Evolutionary conservation across 495 filamentous ascomycete genomes (phyloP), one percentile per base, ranked within the genome.

Genomic region (Aeminium ludgeri): DNA sequence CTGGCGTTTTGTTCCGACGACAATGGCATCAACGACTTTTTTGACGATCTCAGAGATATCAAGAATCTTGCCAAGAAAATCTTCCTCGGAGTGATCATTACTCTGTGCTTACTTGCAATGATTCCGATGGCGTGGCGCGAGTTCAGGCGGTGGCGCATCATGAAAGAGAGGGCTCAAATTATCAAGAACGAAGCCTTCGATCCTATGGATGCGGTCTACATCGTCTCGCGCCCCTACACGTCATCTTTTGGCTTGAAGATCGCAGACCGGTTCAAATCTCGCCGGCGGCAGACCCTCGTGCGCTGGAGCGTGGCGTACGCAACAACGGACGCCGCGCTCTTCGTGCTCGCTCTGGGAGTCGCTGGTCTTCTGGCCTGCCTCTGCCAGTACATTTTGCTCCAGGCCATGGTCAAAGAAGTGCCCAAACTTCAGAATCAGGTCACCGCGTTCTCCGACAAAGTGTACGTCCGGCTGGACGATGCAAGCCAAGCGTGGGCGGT

Each of bases 251-350:
- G 89, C 20, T 72, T 93, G 54, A 77, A 72, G 60, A 50, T 79
- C 11, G 76, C 84, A n/a, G 65, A 66, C 11, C 63, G 61, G n/a
- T 78, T 87, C 59, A 70, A 65, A 43, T 72, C 70, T 36, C 69
- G 67, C 30, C 78, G 76, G 43, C 67, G 72, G 20, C 77, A 82
- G 50, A 69, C 78, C 13, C 62, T 91, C 10, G 68, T 74, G 1
- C 74, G 89, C 20, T 97, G 89, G 89, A 71, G 72, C 25, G 64
- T 93, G 38, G 80, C 86, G 12, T 97, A 97, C 55, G 72, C 70
- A 12, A 96, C 89, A 1, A 80, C 86, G 3, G 56, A 78, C 0
- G 76, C 86, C 0, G 91, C 87, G 3, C 65, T 97, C 11, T 83
- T 97, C 51, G 73, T 97, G 4, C 72, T 96, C 1, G 78, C 78